Evolutionary conservation across 2,329 filamentous ascomycete genomes (phyloP), one percentile per base, ranked within the genome.

Genomic region (Massarina eburnea): DNA sequence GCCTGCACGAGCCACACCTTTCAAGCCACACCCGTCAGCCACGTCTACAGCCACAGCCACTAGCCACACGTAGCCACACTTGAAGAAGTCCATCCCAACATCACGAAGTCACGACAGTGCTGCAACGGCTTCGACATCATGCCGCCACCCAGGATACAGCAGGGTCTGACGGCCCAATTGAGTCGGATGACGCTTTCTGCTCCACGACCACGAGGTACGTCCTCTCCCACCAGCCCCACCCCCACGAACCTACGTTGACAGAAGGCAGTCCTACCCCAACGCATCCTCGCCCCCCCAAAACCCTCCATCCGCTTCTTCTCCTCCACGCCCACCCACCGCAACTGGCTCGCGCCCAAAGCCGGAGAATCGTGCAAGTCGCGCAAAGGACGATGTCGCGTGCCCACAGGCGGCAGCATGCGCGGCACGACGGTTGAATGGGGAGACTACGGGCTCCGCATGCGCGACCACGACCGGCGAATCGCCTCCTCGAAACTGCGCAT

Each of bases 371-470:
- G 89, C 71, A 95, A 95, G 78, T 91, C 91, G 58, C 81, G 81
- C 54, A 96, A 96, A 75, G 94, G 92, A 30, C 83, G 91, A 2
- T 86, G 89, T 39, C 84, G 90, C 60, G 91, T 97, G 39, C 82
- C 89, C 19, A 99, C 91, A 0, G 94, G 94, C 51, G 94, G 94
- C 50, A 95, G 89, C 44, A 85, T 81, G 27, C 91, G 95, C 70
- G 94, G 94, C 58, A 99, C 94, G 27, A 97, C 92, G 0, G 88
- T 99, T 17, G 84, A 95, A 46, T 97, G 91, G 90, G 94, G 94
- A 44, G 91, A 97, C 71, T 99, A 91, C 68, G 94, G 94, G 8
- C 76, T 99, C 58, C 88, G 94, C 46, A 94, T 99, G 85, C 84
- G 80, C 53, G 94, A 99, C 73, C 89, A 96, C 70, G 88, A 96